Percentiles rank a stretch among this genome's conserved stretches.
Evolutionary conservation across 306 rosid species (phyloP).

Genomic region (Fragaria ananassa): DNA sequence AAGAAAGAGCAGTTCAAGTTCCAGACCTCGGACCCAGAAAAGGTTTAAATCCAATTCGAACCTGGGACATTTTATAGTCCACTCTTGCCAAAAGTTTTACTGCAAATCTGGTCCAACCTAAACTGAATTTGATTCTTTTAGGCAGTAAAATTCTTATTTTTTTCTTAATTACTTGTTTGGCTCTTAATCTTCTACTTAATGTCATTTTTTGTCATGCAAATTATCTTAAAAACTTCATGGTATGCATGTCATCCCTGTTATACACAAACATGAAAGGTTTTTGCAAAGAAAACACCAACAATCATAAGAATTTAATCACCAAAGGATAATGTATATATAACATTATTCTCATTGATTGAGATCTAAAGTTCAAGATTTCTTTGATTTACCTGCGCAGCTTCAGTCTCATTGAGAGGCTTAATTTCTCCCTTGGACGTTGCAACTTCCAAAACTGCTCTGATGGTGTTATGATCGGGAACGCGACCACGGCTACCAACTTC

Average conservation of each 20-base stretch:
- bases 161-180: too few relatives aligned
- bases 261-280: neutral
- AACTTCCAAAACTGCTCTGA: neutral
- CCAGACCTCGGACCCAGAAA: neutral
- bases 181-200: too few relatives aligned
- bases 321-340: neutral
- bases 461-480: neutral
- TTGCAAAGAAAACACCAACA: neutral
- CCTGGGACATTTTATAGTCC: neutral
- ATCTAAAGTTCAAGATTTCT: neutral
- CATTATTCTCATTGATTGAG: neutral
- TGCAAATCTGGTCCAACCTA: neutral
- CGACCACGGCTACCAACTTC: neutral
- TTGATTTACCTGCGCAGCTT: constrained; percentile 4
- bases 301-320: neutral
- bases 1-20: neutral
- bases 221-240: neutral
- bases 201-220: neutral
- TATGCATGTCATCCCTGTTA: neutral
- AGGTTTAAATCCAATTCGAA: neutral
- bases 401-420: constrained; percentile 7
- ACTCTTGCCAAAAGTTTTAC: neutral
- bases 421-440: neutral
- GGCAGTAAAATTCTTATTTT: neutral
- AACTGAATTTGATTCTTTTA: neutral